These are phyloP conservation scores for Clarireedia paspali DNA, from an alignment of 2,329 filamentous ascomycete species.

Conservation along the genomic window DNA sequence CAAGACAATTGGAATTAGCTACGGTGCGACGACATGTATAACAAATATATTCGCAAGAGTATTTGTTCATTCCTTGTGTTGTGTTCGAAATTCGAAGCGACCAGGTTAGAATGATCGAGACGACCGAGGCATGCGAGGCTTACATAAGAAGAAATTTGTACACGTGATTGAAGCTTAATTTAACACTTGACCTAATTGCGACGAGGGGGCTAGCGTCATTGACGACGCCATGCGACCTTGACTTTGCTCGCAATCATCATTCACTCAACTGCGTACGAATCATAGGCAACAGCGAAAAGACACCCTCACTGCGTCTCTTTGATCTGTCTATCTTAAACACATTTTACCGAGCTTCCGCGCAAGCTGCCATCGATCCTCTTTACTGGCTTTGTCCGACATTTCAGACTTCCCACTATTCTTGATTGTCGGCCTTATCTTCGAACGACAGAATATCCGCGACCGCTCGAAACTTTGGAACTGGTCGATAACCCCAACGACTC, in stretches of 20 bases:
- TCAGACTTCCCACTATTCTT: slow-evolving; percentile 22
- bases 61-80: too few relatives aligned
- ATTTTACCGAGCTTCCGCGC: neutral
- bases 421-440: neutral
- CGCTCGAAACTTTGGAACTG: neutral
- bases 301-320: neutral
- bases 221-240: slow-evolving; percentile 10
- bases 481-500: neutral
- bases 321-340: too few relatives aligned
- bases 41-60: too few relatives aligned
- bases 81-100: too few relatives aligned
- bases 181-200: neutral
- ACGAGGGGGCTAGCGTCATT: slow-evolving; percentile 12
- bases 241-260: neutral
- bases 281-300: slow-evolving; percentile 16
- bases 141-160: neutral
- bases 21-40: too few relatives aligned
- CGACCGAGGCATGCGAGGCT: too few relatives aligned
- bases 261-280: slow-evolving; percentile 12
- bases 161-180: neutral
- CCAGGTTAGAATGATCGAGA: too few relatives aligned
- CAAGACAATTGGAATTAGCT: neutral
- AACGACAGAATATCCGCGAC: slow-evolving; percentile 3
- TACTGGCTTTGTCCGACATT: slow-evolving; percentile 12
- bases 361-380: neutral